A percentile compares a stretch with the other conserved stretches of the same genome.
These are phyloP conservation scores for Ophiosphaerella narmari DNA, from an alignment of 2,329 filamentous ascomycete genomes.

Conservation along the genomic window DNA sequence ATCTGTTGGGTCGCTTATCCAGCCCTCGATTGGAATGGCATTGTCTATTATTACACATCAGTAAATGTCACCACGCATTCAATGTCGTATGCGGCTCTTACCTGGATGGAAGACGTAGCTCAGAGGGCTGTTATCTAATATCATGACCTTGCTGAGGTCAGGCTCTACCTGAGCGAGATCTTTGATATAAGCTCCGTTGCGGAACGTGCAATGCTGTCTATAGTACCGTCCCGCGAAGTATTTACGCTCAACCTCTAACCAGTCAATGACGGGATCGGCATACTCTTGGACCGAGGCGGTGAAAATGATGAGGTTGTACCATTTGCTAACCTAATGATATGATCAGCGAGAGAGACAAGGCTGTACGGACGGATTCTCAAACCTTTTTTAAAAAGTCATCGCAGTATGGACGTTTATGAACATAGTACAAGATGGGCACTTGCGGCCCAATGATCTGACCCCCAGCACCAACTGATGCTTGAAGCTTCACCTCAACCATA, in stretches of 20 bases:
- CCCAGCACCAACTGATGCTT: conserved; percentile 69
- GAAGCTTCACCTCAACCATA: conserved; percentile 96
- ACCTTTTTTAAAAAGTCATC: conserved; percentile 92
- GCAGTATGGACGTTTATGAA: conserved; percentile 95
- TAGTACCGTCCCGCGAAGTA: conserved; percentile 95
- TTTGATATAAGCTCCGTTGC: conserved; percentile 97
- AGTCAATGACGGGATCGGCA: conserved; percentile 97
- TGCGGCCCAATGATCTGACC: conserved; percentile 77
- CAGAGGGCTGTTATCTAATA: conserved; percentile 95
- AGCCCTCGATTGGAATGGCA: conserved; percentile 97
- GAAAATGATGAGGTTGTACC: conserved; percentile 97
- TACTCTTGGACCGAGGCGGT: conserved; percentile 98
- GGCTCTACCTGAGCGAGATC: conserved; percentile 95
- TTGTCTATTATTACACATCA: conserved; percentile 69
- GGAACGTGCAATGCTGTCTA: conserved; percentile 93
- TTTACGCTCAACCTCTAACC: conserved; percentile 94
- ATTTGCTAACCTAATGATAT: conserved; percentile 75
- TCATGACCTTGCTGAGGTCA: conserved; percentile 97
- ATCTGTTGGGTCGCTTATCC: conserved; percentile 98
- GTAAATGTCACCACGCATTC: conserved; percentile 6
- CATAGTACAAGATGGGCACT: conserved; percentile 97
- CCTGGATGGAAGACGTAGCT: conserved; percentile 99
- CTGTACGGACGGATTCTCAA: conserved; percentile 30
- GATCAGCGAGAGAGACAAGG: conserved; percentile 20
- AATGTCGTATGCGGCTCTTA: conserved; percentile 49